Percentiles rank a stretch among this genome's conserved stretches.
Conservation (phyloP, 2,329 filamentous ascomycete genomes). For the Biscogniauxia mediterranea region DNA sequence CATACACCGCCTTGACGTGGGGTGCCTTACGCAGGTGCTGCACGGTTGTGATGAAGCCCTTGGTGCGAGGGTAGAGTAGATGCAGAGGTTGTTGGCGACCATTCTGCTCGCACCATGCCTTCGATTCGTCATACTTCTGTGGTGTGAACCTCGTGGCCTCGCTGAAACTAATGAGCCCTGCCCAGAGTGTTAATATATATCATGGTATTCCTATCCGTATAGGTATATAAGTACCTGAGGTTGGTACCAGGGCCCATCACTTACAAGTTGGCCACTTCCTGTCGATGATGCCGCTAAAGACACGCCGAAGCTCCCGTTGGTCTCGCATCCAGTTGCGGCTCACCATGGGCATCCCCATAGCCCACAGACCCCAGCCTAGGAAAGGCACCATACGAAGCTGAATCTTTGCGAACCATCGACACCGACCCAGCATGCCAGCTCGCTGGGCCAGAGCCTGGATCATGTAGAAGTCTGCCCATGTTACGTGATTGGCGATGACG, state of each 20-base stretch:
- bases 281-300: conserved; percentile 53
- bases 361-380: conserved; percentile 63
- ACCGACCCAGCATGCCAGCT: conserved; percentile 58
- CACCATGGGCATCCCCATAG: conserved; percentile 63
- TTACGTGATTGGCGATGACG: conserved; percentile 59
- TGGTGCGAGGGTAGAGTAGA: conserved; percentile 58
- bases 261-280: conserved; percentile 57
- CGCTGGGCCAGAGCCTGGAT: conserved; percentile 56
- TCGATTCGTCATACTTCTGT: conserved; percentile 50
- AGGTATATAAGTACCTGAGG: neutral
- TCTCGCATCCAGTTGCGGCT: conserved; percentile 59
- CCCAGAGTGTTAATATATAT: conserved; percentile 8
- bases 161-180: conserved; percentile 64
- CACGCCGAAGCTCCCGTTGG: conserved; percentile 52
- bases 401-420: conserved; percentile 61
- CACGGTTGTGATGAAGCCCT: conserved; percentile 59
- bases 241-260: conserved; percentile 23
- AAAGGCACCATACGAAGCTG: conserved; percentile 59
- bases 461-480: conserved; percentile 64
- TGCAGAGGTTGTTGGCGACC: conserved; percentile 52
- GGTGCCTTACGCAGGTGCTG: conserved; percentile 51
- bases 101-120: conserved; percentile 51
- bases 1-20: conserved; percentile 54
- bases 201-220: neutral
- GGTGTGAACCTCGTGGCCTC: conserved; percentile 61